phyloP scores from a whole-genome alignment of 2,329 filamentous ascomycete genomes.

The Aspergillus candidus region DNA sequence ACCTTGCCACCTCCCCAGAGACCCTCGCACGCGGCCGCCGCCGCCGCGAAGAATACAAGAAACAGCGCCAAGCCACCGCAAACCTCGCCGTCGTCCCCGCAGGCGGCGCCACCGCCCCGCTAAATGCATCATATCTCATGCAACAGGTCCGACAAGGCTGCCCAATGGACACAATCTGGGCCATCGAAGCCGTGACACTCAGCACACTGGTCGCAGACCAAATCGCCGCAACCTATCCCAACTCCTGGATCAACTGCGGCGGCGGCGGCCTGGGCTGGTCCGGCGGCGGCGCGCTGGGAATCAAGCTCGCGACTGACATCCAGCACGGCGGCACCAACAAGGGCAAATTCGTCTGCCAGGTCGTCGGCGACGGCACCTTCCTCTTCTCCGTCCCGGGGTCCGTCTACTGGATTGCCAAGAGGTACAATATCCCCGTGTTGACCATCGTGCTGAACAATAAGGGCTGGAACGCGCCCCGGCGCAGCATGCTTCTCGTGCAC shows the following conservation, averaged over 20 bases:
- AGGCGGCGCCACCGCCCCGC: conserved; percentile 52
- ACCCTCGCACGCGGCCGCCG: conserved; percentile 47
- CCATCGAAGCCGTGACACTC: conserved; percentile 72
- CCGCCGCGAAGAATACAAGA: conserved; percentile 53
- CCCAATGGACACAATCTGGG: conserved; percentile 64
- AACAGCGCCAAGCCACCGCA: conserved; percentile 56
- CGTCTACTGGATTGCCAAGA: conserved; percentile 63
- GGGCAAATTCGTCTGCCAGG: conserved; percentile 56
- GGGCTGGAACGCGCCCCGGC: conserved; percentile 62
- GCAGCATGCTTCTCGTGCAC: conserved; percentile 59
- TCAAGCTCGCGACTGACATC: conserved; percentile 63
- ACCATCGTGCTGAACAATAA: conserved; percentile 66
- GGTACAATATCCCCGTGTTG: conserved; percentile 60
- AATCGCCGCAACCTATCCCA: conserved; percentile 60
- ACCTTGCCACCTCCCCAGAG: conserved; percentile 37
- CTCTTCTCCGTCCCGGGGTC: conserved; percentile 60
- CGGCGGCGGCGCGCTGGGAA: conserved; percentile 66
- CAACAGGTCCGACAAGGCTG: conserved; percentile 51
- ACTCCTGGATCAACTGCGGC: conserved; percentile 74
- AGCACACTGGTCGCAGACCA: conserved; percentile 63
- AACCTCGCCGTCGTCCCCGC: conserved; percentile 49
- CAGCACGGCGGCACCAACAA: conserved; percentile 46
- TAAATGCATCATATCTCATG: conserved; percentile 55
- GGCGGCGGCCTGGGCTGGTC: conserved; percentile 77
- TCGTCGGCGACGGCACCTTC: conserved; percentile 64